Percentiles rank a stretch among this genome's conserved stretches.
Conservation (phyloP, 352 stramenopile species). For the Elongisporangium undulatum region DNA sequence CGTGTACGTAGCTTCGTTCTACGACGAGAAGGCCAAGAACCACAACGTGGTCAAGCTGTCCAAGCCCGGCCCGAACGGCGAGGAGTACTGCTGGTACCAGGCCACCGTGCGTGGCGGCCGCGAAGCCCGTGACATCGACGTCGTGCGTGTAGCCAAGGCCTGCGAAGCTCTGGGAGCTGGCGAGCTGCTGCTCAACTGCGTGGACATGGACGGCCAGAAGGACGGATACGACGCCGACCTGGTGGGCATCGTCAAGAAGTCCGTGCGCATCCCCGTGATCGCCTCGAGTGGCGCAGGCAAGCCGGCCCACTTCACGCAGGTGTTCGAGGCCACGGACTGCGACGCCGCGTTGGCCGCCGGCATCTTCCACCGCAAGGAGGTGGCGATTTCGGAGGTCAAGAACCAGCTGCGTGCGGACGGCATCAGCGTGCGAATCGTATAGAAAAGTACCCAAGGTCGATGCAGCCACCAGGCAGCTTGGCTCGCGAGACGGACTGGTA, state of each 20-base stretch:
- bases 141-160: conserved; percentile 80
- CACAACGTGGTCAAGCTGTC: conserved; percentile 66
- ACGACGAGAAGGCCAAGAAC: conserved; percentile 56
- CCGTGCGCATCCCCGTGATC: conserved; percentile 97
- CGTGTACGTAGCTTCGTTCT: conserved; percentile 79
- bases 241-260: conserved; percentile 64
- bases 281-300: conserved; percentile 95
- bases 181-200: conserved; percentile 98
- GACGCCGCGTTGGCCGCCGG: conserved; percentile 96
- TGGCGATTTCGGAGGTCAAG: conserved; percentile 95
- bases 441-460: neutral
- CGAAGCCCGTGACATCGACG: conserved; percentile 88
- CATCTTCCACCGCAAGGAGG: conserved; percentile 98
- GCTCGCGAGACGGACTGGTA: neutral
- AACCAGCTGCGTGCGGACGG: conserved; percentile 69
- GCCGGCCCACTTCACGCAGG: conserved; percentile 93
- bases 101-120: conserved; percentile 96
- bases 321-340: conserved; percentile 90
- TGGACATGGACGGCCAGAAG: conserved; percentile 98
- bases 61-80: conserved; percentile 88
- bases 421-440: conserved; percentile 56
- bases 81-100: conserved; percentile 97
- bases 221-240: conserved; percentile 82
- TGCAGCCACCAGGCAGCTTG: no score
- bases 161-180: conserved; percentile 93